These are phyloP conservation scores for Pseudocercospora fuligena DNA, from an alignment of 2,329 filamentous ascomycete genomes.

Conservation along the genomic window DNA sequence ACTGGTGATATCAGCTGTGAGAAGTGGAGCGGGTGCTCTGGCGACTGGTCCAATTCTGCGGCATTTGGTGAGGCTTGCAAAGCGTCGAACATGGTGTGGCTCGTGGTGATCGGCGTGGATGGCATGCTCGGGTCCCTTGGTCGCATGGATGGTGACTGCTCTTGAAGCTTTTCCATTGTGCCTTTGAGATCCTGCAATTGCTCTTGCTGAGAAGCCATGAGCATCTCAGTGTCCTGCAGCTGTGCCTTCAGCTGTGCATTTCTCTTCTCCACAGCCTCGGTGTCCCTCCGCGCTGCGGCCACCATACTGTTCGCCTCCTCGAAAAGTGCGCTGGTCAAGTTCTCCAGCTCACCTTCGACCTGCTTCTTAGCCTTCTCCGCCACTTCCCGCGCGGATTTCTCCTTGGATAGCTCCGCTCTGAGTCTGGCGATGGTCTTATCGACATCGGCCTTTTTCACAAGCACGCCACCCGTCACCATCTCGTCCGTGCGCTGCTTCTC, in stretches of 20 bases:
- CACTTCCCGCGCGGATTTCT: slow-evolving; percentile 46
- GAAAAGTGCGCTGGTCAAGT: slow-evolving; percentile 88
- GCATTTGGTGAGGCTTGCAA: slow-evolving; percentile 58
- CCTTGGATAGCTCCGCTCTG: slow-evolving; percentile 48
- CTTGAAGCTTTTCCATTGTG: slow-evolving; percentile 87
- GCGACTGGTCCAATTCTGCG: slow-evolving; percentile 57
- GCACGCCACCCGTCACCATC: slow-evolving; percentile 71
- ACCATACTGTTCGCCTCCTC: slow-evolving; percentile 99
- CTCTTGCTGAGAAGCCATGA: slow-evolving; percentile 89
- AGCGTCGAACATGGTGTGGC: slow-evolving; percentile 66
- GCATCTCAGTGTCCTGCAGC: slow-evolving; percentile 80
- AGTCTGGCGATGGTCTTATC: slow-evolving; percentile 59
- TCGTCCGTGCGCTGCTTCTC: slow-evolving; percentile 72
- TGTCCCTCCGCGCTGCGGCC: slow-evolving; percentile 81
- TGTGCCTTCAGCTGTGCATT: slow-evolving; percentile 88
- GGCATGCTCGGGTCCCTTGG: slow-evolving; percentile 66
- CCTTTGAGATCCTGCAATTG: slow-evolving; percentile 88
- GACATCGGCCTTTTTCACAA: slow-evolving; percentile 75
- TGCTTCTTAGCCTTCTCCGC: slow-evolving; percentile 73
- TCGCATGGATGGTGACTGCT: slow-evolving; percentile 68
- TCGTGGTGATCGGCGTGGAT: slow-evolving; percentile 73
- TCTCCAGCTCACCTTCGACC: slow-evolving; percentile 91
- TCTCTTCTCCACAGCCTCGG: slow-evolving; percentile 75
- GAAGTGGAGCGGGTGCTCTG: slow-evolving; percentile 72
- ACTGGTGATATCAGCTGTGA: slow-evolving; percentile 82